Evolutionary conservation across 2,329 filamentous ascomycete genomes (phyloP).

Genomic region (Ophidiomyces ophidiicola): DNA sequence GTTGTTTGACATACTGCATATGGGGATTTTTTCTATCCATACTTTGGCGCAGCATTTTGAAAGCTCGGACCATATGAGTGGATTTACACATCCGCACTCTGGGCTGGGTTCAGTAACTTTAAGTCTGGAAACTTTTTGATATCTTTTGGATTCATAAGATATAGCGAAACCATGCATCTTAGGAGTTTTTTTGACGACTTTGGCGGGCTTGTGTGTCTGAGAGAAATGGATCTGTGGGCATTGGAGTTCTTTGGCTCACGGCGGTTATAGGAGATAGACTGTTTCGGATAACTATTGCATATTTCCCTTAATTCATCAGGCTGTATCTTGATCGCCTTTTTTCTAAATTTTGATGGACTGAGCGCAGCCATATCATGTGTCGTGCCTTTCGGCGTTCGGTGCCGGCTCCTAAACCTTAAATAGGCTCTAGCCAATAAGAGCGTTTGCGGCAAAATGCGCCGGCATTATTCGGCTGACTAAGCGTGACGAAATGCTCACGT

Average conservation of each 20-base stretch:
- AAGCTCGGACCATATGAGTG: no score
- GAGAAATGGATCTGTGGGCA: neutral
- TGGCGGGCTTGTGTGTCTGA: neutral
- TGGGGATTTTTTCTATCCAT: no score
- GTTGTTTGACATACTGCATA: no score
- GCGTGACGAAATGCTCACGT: slow-evolving; percentile 8
- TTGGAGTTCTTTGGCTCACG: no score
- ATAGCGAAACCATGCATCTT: neutral
- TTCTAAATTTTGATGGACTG: neutral
- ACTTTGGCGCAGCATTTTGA: no score
- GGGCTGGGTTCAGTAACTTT: no score
- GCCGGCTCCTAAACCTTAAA: slow-evolving; percentile 3
- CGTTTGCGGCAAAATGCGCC: neutral
- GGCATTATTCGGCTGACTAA: slow-evolving; percentile 2
- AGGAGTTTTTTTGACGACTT: slow-evolving; percentile 1
- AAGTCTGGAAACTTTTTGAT: neutral
- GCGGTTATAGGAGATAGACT: no score
- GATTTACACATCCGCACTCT: no score
- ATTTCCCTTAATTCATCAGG: no score
- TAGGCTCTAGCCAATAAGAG: neutral
- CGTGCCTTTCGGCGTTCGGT: slow-evolving; percentile 3
- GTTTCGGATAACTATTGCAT: no score
- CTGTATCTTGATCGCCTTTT: neutral
- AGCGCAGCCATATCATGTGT: neutral
- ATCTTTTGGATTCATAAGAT: neutral